Evolutionary conservation across 768 basidiomycete species (phyloP).

Genomic region (Lentinula raphanica): DNA sequence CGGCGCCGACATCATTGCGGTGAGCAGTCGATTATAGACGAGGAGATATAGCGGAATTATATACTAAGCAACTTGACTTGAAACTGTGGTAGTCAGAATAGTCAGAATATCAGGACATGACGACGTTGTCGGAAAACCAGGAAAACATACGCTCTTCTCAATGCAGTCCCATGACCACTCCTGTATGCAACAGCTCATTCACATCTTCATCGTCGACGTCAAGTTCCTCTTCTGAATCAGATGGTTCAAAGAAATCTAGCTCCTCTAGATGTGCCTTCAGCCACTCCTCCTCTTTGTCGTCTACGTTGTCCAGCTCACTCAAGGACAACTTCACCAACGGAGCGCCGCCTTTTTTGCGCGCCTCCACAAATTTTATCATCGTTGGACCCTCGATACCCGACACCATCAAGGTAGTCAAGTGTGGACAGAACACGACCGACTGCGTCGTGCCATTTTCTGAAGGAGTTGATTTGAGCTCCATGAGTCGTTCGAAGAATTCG

Average conservation of each 20-base stretch:
- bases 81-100: too few species aligned
- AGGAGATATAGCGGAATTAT: too few species aligned
- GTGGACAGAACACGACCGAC: constrained; percentile 39
- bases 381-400: constrained; percentile 34
- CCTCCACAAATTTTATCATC: constrained; percentile 42
- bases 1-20: too few species aligned
- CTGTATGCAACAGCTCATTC: neutral
- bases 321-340: constrained; percentile 43
- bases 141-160: too few species aligned
- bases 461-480: constrained; percentile 11
- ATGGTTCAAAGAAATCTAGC: constrained; percentile 55
- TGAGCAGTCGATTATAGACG: too few species aligned
- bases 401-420: constrained; percentile 43
- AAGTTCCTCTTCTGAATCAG: constrained; percentile 43
- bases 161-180: neutral
- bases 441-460: constrained; percentile 10
- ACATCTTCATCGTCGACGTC: constrained; percentile 12
- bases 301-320: constrained; percentile 39
- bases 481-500: constrained; percentile 24
- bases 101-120: too few species aligned
- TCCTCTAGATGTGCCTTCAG: constrained; percentile 42
- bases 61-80: too few species aligned
- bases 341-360: constrained; percentile 33
- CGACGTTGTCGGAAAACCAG: too few species aligned
- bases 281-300: constrained; percentile 43